phyloP scores from a whole-genome alignment of 2,329 filamentous ascomycete species.

The Sarocladium oryzae region DNA sequence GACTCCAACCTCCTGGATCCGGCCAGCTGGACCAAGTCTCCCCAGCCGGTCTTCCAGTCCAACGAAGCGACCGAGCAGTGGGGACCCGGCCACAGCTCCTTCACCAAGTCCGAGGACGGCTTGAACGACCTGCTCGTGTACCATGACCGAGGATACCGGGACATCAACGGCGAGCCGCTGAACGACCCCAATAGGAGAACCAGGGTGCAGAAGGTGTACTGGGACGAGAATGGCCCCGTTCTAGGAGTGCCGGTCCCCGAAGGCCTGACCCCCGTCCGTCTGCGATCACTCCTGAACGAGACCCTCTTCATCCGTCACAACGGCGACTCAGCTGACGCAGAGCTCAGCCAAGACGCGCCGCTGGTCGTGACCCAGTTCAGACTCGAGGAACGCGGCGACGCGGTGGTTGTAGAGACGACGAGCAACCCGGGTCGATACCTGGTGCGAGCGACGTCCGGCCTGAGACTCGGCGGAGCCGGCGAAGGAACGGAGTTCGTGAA shows the following conservation, averaged over 20 bases:
- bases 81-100: slow-evolving; percentile 23
- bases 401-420: not conserved
- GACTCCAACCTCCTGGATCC: slow-evolving; percentile 19
- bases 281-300: slow-evolving; percentile 13
- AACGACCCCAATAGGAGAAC: slow-evolving; percentile 20
- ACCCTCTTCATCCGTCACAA: slow-evolving; percentile 14
- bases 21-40: slow-evolving; percentile 19
- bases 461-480: not conserved
- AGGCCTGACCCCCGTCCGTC: slow-evolving; percentile 16
- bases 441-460: not conserved
- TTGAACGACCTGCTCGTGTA: slow-evolving; percentile 22
- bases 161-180: slow-evolving; percentile 22
- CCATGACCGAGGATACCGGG: slow-evolving; percentile 18
- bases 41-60: slow-evolving; percentile 20
- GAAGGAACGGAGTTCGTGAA: not conserved
- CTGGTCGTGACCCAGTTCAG: slow-evolving; percentile 19
- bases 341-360: not conserved
- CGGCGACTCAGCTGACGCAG: not conserved
- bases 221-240: slow-evolving; percentile 22
- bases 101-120: slow-evolving; percentile 23
- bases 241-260: slow-evolving; percentile 22
- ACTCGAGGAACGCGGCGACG: slow-evolving; percentile 8
- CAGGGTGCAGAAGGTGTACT: slow-evolving; percentile 24
- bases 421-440: not conserved
- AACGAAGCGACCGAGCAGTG: slow-evolving; percentile 20